Conservation (phyloP, 2,329 filamentous ascomycete genomes). For the Bipolaris cookei region DNA sequence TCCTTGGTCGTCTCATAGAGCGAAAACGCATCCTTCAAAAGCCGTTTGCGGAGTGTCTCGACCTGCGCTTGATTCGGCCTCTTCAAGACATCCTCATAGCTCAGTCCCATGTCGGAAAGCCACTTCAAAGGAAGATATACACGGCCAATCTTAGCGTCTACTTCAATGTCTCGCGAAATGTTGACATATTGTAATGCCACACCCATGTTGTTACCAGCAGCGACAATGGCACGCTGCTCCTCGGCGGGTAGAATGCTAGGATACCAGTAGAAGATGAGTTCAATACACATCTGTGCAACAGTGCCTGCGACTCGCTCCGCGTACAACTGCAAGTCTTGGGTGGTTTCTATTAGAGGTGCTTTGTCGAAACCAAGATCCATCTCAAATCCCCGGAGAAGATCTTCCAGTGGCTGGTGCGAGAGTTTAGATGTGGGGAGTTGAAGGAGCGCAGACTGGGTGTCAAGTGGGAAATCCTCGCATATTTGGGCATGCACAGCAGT, state of each 20-base stretch:
- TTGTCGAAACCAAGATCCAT: constrained; percentile 67
- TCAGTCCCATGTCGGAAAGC: constrained; percentile 65
- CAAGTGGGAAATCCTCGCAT: constrained; percentile 59
- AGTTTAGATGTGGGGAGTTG: constrained; percentile 66
- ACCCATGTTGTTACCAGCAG: constrained; percentile 70
- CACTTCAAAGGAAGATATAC: constrained; percentile 72
- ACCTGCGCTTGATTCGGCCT: constrained; percentile 57
- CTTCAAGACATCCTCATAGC: constrained; percentile 61
- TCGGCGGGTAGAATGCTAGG: constrained; percentile 38
- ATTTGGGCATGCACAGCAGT: constrained; percentile 45
- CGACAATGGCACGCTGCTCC: constrained; percentile 55
- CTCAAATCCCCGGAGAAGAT: constrained; percentile 70
- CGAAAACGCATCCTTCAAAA: constrained; percentile 67
- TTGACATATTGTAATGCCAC: constrained; percentile 79
- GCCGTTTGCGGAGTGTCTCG: constrained; percentile 58
- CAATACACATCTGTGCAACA: constrained; percentile 71
- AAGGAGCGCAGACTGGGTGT: constrained; percentile 61
- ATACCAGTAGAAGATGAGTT: constrained; percentile 69
- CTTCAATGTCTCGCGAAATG: constrained; percentile 74
- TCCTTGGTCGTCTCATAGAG: constrained; percentile 63
- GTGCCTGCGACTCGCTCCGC: constrained; percentile 73
- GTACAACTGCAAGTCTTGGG: constrained; percentile 67
- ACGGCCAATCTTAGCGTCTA: constrained; percentile 68
- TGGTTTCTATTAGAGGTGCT: constrained; percentile 61
- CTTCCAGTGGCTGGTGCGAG: constrained; percentile 65